Conservation (phyloP, 179 eudicot genomes). For the Beta lomatogona region DNA sequence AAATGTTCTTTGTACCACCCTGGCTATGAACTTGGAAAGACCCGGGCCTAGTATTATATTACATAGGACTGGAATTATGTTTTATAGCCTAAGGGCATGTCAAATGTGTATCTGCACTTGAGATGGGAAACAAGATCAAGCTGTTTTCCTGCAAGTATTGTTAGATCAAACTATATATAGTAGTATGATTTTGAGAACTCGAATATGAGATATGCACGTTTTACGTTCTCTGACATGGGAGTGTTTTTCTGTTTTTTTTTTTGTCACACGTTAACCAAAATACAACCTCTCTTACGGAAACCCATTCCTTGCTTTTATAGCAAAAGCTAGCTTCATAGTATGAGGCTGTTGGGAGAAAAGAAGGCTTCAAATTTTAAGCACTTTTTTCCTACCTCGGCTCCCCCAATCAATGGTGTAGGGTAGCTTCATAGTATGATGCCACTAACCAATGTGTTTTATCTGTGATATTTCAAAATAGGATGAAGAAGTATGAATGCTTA, state of each 20-base stretch:
- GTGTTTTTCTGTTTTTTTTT: too few relatives aligned
- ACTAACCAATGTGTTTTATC: conserved; percentile 19
- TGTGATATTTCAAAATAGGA: conserved; percentile 23
- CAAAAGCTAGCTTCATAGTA: too few relatives aligned
- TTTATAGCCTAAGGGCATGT: background rate
- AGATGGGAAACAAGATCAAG: background rate
- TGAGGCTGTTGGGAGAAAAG: too few relatives aligned
- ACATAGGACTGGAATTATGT: background rate
- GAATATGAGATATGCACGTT: too few relatives aligned
- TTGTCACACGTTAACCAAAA: too few relatives aligned
- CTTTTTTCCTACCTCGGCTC: too few relatives aligned
- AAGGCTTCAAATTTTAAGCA: too few relatives aligned
- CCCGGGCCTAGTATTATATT: background rate
- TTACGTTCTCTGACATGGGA: too few relatives aligned
- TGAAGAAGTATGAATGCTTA: conserved; percentile 28
- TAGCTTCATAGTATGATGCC: too few relatives aligned
- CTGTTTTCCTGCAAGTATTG: background rate
- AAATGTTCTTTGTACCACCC: background rate
- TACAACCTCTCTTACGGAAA: too few relatives aligned
- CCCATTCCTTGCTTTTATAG: too few relatives aligned
- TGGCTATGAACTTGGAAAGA: background rate
- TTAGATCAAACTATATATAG: background rate
- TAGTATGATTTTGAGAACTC: background rate
- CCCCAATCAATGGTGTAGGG: too few relatives aligned
- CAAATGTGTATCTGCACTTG: background rate